These are phyloP conservation scores for Penicillium arizonense DNA, from an alignment of 495 filamentous ascomycete species.

Conservation along the genomic window DNA sequence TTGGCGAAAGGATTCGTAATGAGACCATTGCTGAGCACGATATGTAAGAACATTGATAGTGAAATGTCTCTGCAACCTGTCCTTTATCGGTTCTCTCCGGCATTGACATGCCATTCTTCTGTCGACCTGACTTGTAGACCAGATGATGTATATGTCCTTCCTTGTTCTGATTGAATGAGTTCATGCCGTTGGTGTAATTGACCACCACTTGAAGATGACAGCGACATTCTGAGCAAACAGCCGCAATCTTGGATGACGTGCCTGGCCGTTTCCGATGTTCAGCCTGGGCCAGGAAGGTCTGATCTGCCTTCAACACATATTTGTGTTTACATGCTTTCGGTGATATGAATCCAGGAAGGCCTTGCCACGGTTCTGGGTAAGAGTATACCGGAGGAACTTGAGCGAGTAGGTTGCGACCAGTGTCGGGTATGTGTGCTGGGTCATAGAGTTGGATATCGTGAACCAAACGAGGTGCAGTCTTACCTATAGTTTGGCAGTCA, in stretches of 20 bases:
- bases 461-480: slow-evolving; percentile 60
- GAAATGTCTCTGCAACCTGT: slow-evolving; percentile 38
- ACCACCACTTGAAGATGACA: slow-evolving; percentile 53
- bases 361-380: slow-evolving; percentile 30
- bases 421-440: slow-evolving; percentile 43
- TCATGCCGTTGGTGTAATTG: slow-evolving; percentile 31
- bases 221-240: slow-evolving; percentile 56
- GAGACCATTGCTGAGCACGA: slow-evolving; percentile 55
- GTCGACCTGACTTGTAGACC: slow-evolving; percentile 37
- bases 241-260: slow-evolving; percentile 49
- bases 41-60: slow-evolving; percentile 60
- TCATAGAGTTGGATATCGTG: slow-evolving; percentile 59
- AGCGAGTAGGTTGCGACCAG: slow-evolving; percentile 53
- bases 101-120: slow-evolving; percentile 19
- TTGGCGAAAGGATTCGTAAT: slow-evolving; percentile 53
- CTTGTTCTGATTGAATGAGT: slow-evolving; percentile 9
- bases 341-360: slow-evolving; percentile 32
- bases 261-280: slow-evolving; percentile 35
- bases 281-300: slow-evolving; percentile 44
- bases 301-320: slow-evolving; percentile 52
- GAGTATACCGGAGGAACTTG: slow-evolving; percentile 47
- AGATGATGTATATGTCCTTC: slow-evolving; percentile 47
- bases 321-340: slow-evolving; percentile 52
- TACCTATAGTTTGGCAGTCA: slow-evolving; percentile 40
- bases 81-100: slow-evolving; percentile 32